Percentiles rank a stretch among this genome's conserved stretches.
These are phyloP conservation scores for Myochromella boudieri DNA, from an alignment of 768 basidiomycete genomes.

Conservation along the genomic window DNA sequence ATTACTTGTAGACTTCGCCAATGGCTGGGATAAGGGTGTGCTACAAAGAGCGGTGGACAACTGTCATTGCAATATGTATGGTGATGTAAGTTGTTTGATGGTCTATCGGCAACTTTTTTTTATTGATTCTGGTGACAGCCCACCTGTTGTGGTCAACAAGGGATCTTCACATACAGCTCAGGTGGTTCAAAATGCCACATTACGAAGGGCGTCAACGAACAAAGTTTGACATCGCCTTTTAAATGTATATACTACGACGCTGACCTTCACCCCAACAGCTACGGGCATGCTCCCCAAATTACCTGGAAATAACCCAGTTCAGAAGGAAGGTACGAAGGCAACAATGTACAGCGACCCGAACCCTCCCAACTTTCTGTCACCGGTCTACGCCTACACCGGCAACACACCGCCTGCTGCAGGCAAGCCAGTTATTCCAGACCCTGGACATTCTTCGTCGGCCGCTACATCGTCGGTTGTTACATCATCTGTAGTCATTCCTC, in stretches of 20 bases:
- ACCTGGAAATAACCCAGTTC: slow-evolving; percentile 56
- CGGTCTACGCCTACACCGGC: slow-evolving; percentile 49
- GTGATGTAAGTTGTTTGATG: slow-evolving; percentile 33
- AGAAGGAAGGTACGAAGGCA: slow-evolving; percentile 33
- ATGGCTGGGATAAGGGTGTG: slow-evolving; percentile 61
- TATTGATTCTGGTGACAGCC: slow-evolving; percentile 23
- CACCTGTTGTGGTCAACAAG: slow-evolving; percentile 44
- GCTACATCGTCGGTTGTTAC: neutral
- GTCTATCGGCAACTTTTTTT: neutral
- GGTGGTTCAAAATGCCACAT: slow-evolving; percentile 42
- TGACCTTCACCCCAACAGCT: slow-evolving; percentile 27
- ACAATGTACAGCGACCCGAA: slow-evolving; percentile 30
- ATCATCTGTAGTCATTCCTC: neutral
- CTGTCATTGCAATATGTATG: slow-evolving; percentile 46
- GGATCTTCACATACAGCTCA: slow-evolving; percentile 43
- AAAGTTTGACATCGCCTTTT: slow-evolving; percentile 29
- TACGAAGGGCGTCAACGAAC: slow-evolving; percentile 47
- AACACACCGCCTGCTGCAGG: slow-evolving; percentile 37
- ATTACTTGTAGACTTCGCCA: slow-evolving; percentile 43
- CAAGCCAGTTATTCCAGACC: slow-evolving; percentile 21
- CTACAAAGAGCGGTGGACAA: slow-evolving; percentile 55
- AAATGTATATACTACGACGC: neutral
- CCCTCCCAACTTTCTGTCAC: slow-evolving; percentile 39
- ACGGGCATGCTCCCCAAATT: slow-evolving; percentile 45
- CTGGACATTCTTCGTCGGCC: slow-evolving; percentile 11